Percentiles rank a stretch among this genome's conserved stretches.
Conservation (phyloP, 805 yeast genomes). For the Starmerella lactis-condensi region DNA sequence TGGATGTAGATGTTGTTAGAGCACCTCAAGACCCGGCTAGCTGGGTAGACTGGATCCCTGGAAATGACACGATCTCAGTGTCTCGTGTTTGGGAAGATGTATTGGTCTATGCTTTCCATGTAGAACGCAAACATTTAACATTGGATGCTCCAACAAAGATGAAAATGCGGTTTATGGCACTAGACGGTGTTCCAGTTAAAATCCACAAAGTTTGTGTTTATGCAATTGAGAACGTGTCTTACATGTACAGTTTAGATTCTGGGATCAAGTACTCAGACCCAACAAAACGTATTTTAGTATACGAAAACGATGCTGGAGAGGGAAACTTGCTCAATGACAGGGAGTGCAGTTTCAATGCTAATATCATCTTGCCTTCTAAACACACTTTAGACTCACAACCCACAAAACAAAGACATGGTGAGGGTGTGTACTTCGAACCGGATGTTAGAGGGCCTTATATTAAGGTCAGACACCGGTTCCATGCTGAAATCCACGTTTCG, state of each 20-base stretch:
- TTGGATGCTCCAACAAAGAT: conserved; percentile 60
- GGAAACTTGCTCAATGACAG: conserved; percentile 2
- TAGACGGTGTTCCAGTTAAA: conserved; percentile 42
- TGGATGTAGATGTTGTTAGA: conserved; percentile 45
- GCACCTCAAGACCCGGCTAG: conserved; percentile 32
- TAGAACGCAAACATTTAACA: conserved; percentile 58
- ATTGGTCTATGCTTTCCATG: conserved; percentile 54
- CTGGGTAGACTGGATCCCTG: conserved; percentile 24
- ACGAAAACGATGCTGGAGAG: conserved; percentile 11
- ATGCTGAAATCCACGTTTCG: conserved; percentile 16
- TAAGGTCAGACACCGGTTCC: conserved; percentile 15
- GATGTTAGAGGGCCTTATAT: conserved; percentile 17
- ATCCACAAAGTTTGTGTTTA: conserved; percentile 35
- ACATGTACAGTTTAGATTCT: conserved; percentile 17
- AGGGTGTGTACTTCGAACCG: conserved; percentile 13
- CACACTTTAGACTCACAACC: too few relatives aligned
- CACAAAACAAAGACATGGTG: too few relatives aligned
- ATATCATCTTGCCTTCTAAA: too few relatives aligned
- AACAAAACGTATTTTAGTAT: conserved; percentile 13
- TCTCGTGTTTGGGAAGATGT: conserved; percentile 75
- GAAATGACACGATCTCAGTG: conserved; percentile 60
- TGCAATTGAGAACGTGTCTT: conserved; percentile 15
- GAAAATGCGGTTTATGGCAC: conserved; percentile 51
- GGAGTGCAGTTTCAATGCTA: too few relatives aligned
- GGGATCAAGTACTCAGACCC: conserved; percentile 16